Evolutionary conservation across 2,329 filamentous ascomycete genomes (phyloP).

Genomic region (Camillea tinctor): DNA sequence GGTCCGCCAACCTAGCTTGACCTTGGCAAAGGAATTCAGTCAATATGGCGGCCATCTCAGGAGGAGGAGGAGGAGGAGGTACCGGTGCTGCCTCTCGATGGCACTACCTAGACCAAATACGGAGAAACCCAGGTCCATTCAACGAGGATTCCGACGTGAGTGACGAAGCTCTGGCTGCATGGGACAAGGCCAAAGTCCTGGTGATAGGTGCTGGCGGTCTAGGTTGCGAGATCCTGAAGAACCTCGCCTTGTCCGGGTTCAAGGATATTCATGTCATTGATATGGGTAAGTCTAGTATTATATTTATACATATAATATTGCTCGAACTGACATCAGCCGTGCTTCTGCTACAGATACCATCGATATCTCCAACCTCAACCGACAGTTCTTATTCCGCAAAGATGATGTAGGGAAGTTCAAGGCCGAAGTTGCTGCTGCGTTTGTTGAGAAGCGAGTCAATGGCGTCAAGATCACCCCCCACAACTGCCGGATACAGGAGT

Average conservation of each 20-base stretch:
- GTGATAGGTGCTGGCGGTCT: conserved; percentile 85
- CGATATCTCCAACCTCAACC: conserved; percentile 96
- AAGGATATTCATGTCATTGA: conserved; percentile 98
- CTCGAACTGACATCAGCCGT: conserved; percentile 3
- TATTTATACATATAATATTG: neutral
- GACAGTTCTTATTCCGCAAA: conserved; percentile 93
- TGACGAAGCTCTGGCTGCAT: conserved; percentile 52
- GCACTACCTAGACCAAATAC: conserved; percentile 80
- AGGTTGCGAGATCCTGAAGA: conserved; percentile 95
- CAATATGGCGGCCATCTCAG: conserved; percentile 20
- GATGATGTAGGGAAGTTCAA: conserved; percentile 91
- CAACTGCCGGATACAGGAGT: conserved; percentile 94
- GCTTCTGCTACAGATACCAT: conserved; percentile 72
- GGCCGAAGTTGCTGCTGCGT: conserved; percentile 86
- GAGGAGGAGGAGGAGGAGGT: too few species aligned
- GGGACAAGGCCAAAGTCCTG: conserved; percentile 74
- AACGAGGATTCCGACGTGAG: conserved; percentile 62
- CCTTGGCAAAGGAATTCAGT: neutral
- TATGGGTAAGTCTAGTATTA: conserved; percentile 66
- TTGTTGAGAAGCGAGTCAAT: conserved; percentile 85
- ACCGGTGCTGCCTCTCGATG: conserved; percentile 43
- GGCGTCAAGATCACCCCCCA: conserved; percentile 92
- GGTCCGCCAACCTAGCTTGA: too few species aligned
- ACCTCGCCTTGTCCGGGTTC: conserved; percentile 92
- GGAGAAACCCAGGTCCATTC: conserved; percentile 76